phyloP scores from a whole-genome alignment of 495 filamentous ascomycete genomes.

The Xylaria scruposa region DNA sequence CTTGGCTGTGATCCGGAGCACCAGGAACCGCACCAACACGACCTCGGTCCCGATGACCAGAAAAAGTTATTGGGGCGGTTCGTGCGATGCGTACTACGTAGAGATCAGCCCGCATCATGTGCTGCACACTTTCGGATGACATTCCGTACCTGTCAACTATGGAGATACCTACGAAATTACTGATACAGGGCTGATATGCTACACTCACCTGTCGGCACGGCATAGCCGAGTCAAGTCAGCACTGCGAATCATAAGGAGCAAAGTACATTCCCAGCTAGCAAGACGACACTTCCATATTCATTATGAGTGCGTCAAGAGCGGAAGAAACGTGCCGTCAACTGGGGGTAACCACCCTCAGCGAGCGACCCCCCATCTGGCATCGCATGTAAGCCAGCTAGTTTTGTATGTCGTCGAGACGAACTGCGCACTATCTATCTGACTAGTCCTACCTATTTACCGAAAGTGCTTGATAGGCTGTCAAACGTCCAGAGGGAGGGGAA shows the following conservation, averaged over 20 bases:
- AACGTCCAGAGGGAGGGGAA: not conserved
- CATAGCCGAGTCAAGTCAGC: not conserved
- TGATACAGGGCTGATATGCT: not conserved
- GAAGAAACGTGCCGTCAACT: conserved; percentile 10
- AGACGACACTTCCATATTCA: not conserved
- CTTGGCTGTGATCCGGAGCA: not conserved
- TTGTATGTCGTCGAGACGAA: not conserved
- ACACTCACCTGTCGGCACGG: not conserved
- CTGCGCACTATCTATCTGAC: not conserved
- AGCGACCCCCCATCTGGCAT: not conserved
- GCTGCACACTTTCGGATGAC: not conserved
- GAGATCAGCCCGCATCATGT: not conserved
- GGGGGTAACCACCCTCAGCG: not conserved
- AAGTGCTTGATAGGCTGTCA: not conserved
- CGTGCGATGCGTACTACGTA: not conserved
- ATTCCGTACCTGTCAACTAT: conserved; percentile 3
- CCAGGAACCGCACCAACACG: not conserved
- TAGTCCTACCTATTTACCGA: conserved; percentile 18
- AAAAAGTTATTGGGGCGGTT: not conserved
- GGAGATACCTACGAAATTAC: not conserved
- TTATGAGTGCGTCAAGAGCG: not conserved
- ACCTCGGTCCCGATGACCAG: not conserved
- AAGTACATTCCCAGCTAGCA: not conserved
- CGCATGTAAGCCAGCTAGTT: not conserved
- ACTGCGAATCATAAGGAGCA: not conserved